Evolutionary conservation across 805 yeast genomes (phyloP).

Genomic region (Metschnikowia shivogae): DNA sequence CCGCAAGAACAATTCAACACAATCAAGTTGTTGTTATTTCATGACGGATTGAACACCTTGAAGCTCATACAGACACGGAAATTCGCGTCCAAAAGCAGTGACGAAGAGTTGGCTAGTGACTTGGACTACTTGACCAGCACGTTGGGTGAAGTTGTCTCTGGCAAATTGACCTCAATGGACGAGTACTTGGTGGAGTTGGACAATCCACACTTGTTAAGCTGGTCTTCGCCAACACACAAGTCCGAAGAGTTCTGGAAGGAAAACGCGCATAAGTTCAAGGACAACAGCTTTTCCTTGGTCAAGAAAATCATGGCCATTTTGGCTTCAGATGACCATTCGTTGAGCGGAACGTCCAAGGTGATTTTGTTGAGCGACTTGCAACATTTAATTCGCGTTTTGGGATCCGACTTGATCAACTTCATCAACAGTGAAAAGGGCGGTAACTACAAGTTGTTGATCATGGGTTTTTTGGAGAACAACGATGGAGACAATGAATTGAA

Average conservation of each 20-base stretch:
- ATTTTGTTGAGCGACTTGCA: conserved; percentile 43
- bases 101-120: conserved; percentile 81
- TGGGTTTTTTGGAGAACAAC: conserved; percentile 69
- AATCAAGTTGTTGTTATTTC: conserved; percentile 66
- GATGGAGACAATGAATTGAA: conserved; percentile 81
- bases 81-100: conserved; percentile 65
- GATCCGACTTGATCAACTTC: conserved; percentile 34
- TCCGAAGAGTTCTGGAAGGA: conserved; percentile 88
- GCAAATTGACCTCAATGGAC: conserved; percentile 81
- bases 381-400: conserved; percentile 37
- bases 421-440: conserved; percentile 43
- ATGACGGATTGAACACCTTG: conserved; percentile 67
- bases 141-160: conserved; percentile 67
- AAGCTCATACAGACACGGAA: conserved; percentile 76
- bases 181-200: conserved; percentile 84
- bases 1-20: conserved; percentile 39
- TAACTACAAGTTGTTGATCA: conserved; percentile 68
- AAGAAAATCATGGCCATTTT: conserved; percentile 57
- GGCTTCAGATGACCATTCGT: conserved; percentile 22
- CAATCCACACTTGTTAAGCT: conserved; percentile 72
- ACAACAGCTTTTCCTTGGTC: conserved; percentile 68
- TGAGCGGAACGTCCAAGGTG: conserved; percentile 23
- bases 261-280: conserved; percentile 71
- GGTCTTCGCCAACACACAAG: conserved; percentile 81
- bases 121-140: conserved; percentile 52